Evolutionary conservation across 2,329 filamentous ascomycete species (phyloP), one percentile per base, ranked within the genome.

Genomic region (Fusarium tjaetaba): DNA sequence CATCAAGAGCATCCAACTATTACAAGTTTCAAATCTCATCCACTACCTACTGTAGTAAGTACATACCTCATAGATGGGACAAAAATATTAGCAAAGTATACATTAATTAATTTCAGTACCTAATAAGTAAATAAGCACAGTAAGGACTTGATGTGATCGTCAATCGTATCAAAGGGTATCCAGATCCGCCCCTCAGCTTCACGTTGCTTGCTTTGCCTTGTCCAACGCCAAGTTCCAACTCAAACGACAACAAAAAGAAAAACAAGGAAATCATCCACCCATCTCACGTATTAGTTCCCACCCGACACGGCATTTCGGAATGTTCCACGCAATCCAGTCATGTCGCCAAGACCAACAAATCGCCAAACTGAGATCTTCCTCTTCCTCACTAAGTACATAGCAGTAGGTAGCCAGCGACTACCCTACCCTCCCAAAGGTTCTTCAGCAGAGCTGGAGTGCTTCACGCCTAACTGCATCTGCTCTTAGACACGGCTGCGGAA

Each of bases 401-500:
- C 20, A 36, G 55, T 22, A 48, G 53, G 55, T 26, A 48, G 53
- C 42, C 24, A n/a, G 46, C 48, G 28, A 34, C 36, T 38, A 38
- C 48, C 38, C 42, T 55, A 30, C 48, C 38, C 46, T 60, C 43
- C 36, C 38, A 48, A 60, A 65, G 48, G 52, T 53, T 70, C 66
- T 65, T 70, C 65, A 70, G 58, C 45, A 24, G 34, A 52, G 24
- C 34, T 43, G 48, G 32, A 39, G 66, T 51, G 55, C 48, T 38
- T 68, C 43, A 67, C 39, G 26, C 55, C 48, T 24, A 18, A 43
- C 34, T 20, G 20, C 51, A 30, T 24, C 41, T 51, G 30, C 32
- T 30, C 32, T 80, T 81, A 87, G 77, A 86, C 83, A 56, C 79
- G 81, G 69, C 82, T 84, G 65, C 84, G 83, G 69, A 83, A 84